Conservation (phyloP, 225 moss, liverwort and hornwort species). For the Physcomitrium patens region DNA sequence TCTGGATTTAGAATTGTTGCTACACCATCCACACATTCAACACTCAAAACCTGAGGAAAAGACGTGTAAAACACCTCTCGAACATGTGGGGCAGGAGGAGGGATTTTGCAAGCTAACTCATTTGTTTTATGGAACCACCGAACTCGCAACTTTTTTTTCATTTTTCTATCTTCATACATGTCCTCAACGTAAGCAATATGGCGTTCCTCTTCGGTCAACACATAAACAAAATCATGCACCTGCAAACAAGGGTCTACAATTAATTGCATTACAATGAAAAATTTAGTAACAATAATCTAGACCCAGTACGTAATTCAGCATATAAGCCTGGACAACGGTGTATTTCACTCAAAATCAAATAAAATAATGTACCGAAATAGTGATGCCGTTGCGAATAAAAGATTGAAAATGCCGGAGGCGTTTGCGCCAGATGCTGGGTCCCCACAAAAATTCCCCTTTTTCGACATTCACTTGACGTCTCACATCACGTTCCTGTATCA, state of each 20-base stretch:
- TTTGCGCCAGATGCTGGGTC: conserved; percentile 71
- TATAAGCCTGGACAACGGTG: not conserved
- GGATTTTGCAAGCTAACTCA: conserved; percentile 79
- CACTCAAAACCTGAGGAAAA: conserved; percentile 80
- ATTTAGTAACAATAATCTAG: conserved; percentile 7
- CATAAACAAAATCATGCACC: conserved; percentile 83
- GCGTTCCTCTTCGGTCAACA: conserved; percentile 84
- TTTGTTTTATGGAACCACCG: conserved; percentile 89
- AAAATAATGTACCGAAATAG: conserved; percentile 60
- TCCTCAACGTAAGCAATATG: conserved; percentile 90
- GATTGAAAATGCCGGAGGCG: conserved; percentile 74
- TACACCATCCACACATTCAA: conserved; percentile 90
- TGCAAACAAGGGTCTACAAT: conserved; percentile 31
- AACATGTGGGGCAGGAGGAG: conserved; percentile 65
- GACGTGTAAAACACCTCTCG: conserved; percentile 79
- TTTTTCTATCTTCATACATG: conserved; percentile 82
- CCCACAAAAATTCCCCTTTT: conserved; percentile 67
- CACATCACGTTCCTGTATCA: conserved; percentile 47
- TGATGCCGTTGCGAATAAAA: conserved; percentile 84
- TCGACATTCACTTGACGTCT: conserved; percentile 44
- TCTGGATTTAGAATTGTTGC: conserved; percentile 77
- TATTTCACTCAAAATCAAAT: conserved; percentile 2
- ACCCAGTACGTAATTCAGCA: not conserved
- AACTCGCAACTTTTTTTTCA: conserved; percentile 82
- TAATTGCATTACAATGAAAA: not conserved